A percentile compares a stretch with the other conserved stretches of the same genome.
phyloP scores from a whole-genome alignment of 805 yeast genomes.

The Teunomyces atbi region DNA sequence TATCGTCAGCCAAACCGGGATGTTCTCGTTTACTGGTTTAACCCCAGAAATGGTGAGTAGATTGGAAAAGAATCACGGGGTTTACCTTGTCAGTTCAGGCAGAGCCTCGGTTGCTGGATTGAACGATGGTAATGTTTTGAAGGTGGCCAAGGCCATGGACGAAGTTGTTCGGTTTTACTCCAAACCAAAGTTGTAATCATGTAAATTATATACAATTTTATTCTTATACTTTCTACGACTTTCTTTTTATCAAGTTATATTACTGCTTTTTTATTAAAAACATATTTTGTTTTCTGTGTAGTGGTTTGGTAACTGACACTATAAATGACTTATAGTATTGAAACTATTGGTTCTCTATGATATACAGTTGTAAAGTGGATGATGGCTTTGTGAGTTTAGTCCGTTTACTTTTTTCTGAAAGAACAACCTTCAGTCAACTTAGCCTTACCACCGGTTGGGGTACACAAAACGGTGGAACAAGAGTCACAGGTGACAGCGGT shows the following conservation, averaged over 20 bases:
- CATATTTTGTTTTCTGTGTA: neutral
- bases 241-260: neutral
- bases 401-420: constrained; percentile 92
- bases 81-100: constrained; percentile 79
- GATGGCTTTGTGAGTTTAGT: constrained; percentile 2
- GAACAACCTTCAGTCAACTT: constrained; percentile 99
- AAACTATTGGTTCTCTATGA: constrained; percentile 2
- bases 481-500: constrained; percentile 99
- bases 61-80: constrained; percentile 73
- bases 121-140: constrained; percentile 71
- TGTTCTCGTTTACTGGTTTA: constrained; percentile 95
- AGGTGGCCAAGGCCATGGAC: constrained; percentile 79
- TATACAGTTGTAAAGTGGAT: neutral
- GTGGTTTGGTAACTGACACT: constrained; percentile 1
- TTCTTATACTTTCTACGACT: neutral
- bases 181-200: constrained; percentile 13
- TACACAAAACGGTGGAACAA: constrained; percentile 96
- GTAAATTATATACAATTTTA: neutral
- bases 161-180: constrained; percentile 55
- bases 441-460: constrained; percentile 99
- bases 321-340: constrained; percentile 1
- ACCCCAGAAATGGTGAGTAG: constrained; percentile 70
- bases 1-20: constrained; percentile 86
- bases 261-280: constrained; percentile 2
- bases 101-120: constrained; percentile 94